phyloP scores from a whole-genome alignment of 257 asterid genomes.

The Ballota nigra region DNA sequence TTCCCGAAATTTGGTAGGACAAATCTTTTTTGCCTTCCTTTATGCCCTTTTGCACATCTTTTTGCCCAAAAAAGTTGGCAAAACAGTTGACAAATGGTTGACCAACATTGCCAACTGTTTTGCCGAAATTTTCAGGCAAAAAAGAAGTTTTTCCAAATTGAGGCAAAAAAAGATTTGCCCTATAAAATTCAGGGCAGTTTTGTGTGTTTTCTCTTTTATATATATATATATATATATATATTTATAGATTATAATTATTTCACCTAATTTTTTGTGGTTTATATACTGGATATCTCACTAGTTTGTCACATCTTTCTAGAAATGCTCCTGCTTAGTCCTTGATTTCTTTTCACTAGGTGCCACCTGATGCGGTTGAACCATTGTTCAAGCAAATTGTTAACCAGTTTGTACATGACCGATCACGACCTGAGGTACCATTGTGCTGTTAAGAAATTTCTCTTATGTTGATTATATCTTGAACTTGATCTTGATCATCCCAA shows the following conservation, averaged over 20 bases:
- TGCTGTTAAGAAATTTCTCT: constrained; percentile 2
- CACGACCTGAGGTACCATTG: constrained; percentile 80
- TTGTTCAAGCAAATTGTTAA: constrained; percentile 89
- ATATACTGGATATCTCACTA: constrained; percentile 9
- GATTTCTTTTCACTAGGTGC: constrained; percentile 57
- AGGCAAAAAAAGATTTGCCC: too few relatives aligned
- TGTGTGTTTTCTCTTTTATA: too few relatives aligned
- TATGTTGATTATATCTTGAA: constrained; percentile 7
- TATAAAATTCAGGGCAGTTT: too few relatives aligned
- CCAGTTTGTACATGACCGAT: constrained; percentile 87
- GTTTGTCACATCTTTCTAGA: constrained; percentile 8
- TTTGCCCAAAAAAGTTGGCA: too few relatives aligned
- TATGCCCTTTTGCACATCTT: too few relatives aligned
- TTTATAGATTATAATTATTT: neutral
- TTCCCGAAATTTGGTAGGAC: too few relatives aligned
- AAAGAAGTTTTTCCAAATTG: too few relatives aligned
- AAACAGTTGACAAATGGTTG: too few relatives aligned
- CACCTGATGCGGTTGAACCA: constrained; percentile 97
- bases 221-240: too few relatives aligned
- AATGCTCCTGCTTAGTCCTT: constrained; percentile 6
- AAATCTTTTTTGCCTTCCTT: too few relatives aligned
- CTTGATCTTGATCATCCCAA: neutral
- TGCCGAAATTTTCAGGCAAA: too few relatives aligned
- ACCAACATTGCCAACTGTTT: too few relatives aligned
- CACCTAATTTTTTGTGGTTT: neutral